These are phyloP conservation scores for Bonia amplexicaulis DNA, from an alignment of 176 grass and related monocot species.

Conservation along the genomic window DNA sequence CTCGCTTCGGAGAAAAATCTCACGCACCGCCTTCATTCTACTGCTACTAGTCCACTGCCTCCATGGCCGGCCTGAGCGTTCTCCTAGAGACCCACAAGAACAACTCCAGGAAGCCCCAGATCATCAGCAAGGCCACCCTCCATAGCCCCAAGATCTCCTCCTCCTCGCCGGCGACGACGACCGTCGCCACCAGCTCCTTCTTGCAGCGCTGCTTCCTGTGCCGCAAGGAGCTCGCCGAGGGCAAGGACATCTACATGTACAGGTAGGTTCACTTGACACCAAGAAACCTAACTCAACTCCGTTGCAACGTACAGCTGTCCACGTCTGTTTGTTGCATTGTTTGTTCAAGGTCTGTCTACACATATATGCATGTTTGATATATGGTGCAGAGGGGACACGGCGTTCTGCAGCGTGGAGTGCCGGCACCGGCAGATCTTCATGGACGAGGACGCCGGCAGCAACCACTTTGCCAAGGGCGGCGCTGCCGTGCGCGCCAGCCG, in stretches of 20 bases:
- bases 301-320: neutral
- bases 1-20: neutral
- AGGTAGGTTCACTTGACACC: conserved; percentile 8
- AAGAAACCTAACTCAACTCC: neutral
- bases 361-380: neutral
- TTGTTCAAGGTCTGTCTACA: neutral
- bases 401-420: conserved; percentile 67
- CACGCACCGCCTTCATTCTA: neutral
- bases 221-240: conserved; percentile 36
- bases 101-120: neutral
- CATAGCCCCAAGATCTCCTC: conserved; percentile 2
- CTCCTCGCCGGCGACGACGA: neutral
- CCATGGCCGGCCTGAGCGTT: conserved; percentile 57
- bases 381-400: conserved; percentile 42
- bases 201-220: conserved; percentile 61
- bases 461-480: neutral
- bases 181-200: conserved; percentile 11
- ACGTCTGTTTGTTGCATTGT: neutral
- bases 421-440: conserved; percentile 51
- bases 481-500: neutral
- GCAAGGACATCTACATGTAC: conserved; percentile 69
- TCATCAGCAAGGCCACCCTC: conserved; percentile 51
- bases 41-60: neutral
- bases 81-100: conserved; percentile 41
- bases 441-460: conserved; percentile 31